Base-by-base conservation (phyloP, 2,329 filamentous ascomycete species). In the Paracoccidioides lutzii region DNA sequence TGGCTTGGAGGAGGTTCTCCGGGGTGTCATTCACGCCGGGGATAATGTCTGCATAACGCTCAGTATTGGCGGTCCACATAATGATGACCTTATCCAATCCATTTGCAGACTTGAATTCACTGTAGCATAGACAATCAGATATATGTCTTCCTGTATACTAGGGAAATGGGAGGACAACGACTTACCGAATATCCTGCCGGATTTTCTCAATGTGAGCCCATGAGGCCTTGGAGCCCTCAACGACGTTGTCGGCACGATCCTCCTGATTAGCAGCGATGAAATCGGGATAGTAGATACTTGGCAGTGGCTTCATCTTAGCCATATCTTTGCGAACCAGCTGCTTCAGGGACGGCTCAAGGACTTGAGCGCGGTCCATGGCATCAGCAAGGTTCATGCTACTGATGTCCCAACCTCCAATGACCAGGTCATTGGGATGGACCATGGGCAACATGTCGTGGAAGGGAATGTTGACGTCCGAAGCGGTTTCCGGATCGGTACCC, bases 241-340 rank as follows among this genome's bases (percentile, higher is more conserved):
- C 73, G 60, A 95, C 67, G 67, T 98, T 97, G 76, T 98, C 90
- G 62, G 91, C 93, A 67, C 93, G 87, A 68, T 90, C 90, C 73
- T 93, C 90, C 76, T 98, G 93, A 78, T 98, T 98, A 70, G 93
- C 88, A 62, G 93, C 93, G 68, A 98, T 98, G 78, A 98, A 98
- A 75, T 97, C 93, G 1, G 93, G 93, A 73, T 98, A 98, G 81
- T 98, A 98, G 75, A 97, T 87, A 73, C 87, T 91, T 30, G 90
- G 91, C 60, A 97, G 81, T 35, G 93, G 93, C 64, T 85, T 84
- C 83, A 97, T 87, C 64, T 78, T 77, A 59, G 83, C 77, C 90
- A 97, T 91, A 76, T 97, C 88, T 80, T 97, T 95, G 75, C 83
- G 85, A 65, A 98, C 87, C 66, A 87, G 81, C 56, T 78, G 76